Conservation (phyloP, 495 filamentous ascomycete species). For the Geopyxis carbonaria region DNA sequence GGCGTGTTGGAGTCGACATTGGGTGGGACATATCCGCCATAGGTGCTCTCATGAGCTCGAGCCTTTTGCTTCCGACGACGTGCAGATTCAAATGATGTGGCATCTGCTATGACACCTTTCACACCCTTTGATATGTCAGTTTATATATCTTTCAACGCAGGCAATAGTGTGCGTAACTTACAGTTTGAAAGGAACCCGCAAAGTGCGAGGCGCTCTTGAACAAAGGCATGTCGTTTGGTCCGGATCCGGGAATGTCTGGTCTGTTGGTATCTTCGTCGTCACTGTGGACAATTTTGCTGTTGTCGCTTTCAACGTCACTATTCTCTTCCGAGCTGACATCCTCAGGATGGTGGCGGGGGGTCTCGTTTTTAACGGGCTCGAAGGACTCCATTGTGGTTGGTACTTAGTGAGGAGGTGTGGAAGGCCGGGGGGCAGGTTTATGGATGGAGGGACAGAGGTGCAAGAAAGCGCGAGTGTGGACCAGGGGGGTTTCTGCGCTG, state of each 20-base stretch:
- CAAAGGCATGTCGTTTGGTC: slow-evolving; percentile 18
- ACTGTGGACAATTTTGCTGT: slow-evolving; percentile 21
- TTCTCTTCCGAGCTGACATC: slow-evolving; percentile 10
- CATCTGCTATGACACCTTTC: slow-evolving; percentile 95
- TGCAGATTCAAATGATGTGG: slow-evolving; percentile 73
- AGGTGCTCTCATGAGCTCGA: slow-evolving; percentile 16
- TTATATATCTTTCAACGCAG: slow-evolving; percentile 2
- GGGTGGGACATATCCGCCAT: slow-evolving; percentile 12
- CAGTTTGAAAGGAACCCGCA: slow-evolving; percentile 22
- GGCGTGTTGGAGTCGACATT: slow-evolving; percentile 7
- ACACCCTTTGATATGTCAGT: slow-evolving; percentile 47
- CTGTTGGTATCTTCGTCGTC: slow-evolving; percentile 25
- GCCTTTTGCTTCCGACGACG: slow-evolving; percentile 39
- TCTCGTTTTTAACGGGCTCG: slow-evolving; percentile 8
- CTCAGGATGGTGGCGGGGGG: slow-evolving; percentile 21
- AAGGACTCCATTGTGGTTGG: slow-evolving; percentile 7
- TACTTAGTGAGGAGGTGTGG: no score
- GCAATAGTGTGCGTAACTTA: slow-evolving; percentile 29
- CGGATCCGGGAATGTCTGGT: slow-evolving; percentile 15
- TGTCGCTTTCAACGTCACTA: slow-evolving; percentile 18
- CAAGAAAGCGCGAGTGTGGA: no score
- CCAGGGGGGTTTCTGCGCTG: no score
- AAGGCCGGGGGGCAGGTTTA: no score
- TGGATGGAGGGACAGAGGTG: no score
- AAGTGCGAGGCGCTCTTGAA: slow-evolving; percentile 14